Conservation (phyloP, 331 rosid species). For the Malus hybrid region DNA sequence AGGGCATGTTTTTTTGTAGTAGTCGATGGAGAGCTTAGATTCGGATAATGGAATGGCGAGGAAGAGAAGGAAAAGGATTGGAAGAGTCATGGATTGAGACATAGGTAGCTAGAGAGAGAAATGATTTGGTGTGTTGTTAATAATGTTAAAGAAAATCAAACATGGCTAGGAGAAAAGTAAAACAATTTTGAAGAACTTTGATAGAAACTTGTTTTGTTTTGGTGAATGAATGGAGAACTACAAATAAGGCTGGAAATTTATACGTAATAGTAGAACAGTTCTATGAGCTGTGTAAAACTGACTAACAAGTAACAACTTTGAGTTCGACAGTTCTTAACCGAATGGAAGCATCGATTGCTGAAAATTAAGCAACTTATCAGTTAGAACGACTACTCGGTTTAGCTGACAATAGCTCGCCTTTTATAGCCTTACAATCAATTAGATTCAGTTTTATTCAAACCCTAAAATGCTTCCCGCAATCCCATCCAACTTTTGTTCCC, state of each 20-base stretch:
- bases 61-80: neutral
- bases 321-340: neutral
- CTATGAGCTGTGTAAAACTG: neutral
- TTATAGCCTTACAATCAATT: neutral
- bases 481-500: neutral
- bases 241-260: neutral
- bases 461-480: too few species aligned
- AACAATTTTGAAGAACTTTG: too few species aligned
- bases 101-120: neutral
- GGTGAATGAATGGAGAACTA: neutral
- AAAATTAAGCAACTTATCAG: neutral
- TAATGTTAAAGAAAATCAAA: neutral
- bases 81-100: neutral
- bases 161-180: neutral
- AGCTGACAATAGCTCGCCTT: neutral
- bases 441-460: neutral
- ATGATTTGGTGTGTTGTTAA: neutral
- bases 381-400: neutral
- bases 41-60: slow-evolving; percentile 14
- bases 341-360: neutral
- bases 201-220: neutral
- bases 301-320: neutral
- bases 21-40: slow-evolving; percentile 28
- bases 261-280: neutral
- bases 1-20: slow-evolving; percentile 37